Evolutionary conservation across 768 basidiomycete species (phyloP).

Genomic region (Amanita brunnescens): DNA sequence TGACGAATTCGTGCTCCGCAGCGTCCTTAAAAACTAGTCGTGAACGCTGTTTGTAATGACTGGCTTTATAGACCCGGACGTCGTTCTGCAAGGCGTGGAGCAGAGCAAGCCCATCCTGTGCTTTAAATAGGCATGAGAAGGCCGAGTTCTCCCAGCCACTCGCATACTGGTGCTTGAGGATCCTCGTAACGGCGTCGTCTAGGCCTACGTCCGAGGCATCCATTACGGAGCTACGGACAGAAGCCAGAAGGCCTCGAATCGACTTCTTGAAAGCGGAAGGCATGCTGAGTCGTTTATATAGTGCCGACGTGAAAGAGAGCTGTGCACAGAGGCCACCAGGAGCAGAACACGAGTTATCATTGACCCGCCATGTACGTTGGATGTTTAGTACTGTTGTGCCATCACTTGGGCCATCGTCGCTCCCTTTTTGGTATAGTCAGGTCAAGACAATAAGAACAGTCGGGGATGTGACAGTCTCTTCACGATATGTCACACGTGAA

Average conservation of each 20-base stretch:
- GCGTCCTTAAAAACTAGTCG: background rate
- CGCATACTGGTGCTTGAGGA: background rate
- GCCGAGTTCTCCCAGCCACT: background rate
- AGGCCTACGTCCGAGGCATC: background rate
- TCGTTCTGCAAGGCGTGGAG: background rate
- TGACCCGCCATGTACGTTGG: background rate
- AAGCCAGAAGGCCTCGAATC: background rate
- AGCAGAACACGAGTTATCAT: background rate
- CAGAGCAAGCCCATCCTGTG: background rate
- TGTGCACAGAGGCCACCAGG: background rate
- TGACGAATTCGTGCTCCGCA: background rate
- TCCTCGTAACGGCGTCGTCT: background rate
- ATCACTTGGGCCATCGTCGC: background rate
- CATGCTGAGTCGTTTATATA: conserved; percentile 1
- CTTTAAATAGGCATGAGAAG: background rate
- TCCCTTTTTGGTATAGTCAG: background rate
- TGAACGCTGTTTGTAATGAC: background rate
- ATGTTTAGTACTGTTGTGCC: background rate
- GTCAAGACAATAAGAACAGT: background rate
- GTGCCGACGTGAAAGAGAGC: background rate
- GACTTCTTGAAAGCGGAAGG: background rate
- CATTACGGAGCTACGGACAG: background rate
- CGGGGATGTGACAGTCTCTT: background rate
- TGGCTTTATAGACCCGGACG: background rate
- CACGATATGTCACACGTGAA: too few relatives aligned